phyloP scores from a whole-genome alignment of 2,329 filamentous ascomycete genomes.

The Aspergillus hiratsukae region DNA sequence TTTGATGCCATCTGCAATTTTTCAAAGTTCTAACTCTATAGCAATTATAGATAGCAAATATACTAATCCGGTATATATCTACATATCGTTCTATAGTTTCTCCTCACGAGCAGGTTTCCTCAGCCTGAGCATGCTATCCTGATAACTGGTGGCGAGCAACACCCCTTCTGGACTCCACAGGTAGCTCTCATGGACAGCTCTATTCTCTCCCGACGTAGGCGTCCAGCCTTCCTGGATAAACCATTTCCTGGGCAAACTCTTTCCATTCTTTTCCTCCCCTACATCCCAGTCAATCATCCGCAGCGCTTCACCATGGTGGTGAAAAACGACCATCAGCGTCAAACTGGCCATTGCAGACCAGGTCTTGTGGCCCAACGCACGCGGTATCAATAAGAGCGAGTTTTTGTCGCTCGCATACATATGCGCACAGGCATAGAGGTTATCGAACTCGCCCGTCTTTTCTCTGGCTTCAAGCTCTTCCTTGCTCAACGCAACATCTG shows the following conservation, averaged over 20 bases:
- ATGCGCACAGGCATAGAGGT: conserved; percentile 55
- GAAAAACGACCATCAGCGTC: conserved; percentile 47
- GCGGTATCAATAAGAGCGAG: conserved; percentile 49
- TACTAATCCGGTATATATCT: not conserved
- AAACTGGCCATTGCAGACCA: conserved; percentile 45
- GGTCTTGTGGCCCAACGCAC: conserved; percentile 42
- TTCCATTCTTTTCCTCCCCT: conserved; percentile 2
- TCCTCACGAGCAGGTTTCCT: conserved; percentile 9
- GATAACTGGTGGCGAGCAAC: conserved; percentile 46
- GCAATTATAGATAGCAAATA: not conserved
- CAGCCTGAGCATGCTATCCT: conserved; percentile 47
- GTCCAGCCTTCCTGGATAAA: conserved; percentile 49
- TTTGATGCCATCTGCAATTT: not conserved
- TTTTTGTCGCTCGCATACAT: conserved; percentile 56
- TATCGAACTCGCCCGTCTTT: conserved; percentile 38
- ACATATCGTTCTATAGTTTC: conserved; percentile 16
- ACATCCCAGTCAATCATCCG: conserved; percentile 38
- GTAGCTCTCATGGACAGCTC: conserved; percentile 45
- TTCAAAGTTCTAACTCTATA: not conserved
- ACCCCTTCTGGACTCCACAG: conserved; percentile 42
- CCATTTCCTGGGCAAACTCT: conserved; percentile 37
- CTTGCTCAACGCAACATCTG: conserved; percentile 10
- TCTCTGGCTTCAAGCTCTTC: conserved; percentile 18
- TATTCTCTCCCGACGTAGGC: conserved; percentile 41
- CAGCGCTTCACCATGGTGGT: conserved; percentile 38